These are phyloP conservation scores for Teratosphaeria destructans DNA, from an alignment of 2,329 filamentous ascomycete genomes.

Conservation along the genomic window DNA sequence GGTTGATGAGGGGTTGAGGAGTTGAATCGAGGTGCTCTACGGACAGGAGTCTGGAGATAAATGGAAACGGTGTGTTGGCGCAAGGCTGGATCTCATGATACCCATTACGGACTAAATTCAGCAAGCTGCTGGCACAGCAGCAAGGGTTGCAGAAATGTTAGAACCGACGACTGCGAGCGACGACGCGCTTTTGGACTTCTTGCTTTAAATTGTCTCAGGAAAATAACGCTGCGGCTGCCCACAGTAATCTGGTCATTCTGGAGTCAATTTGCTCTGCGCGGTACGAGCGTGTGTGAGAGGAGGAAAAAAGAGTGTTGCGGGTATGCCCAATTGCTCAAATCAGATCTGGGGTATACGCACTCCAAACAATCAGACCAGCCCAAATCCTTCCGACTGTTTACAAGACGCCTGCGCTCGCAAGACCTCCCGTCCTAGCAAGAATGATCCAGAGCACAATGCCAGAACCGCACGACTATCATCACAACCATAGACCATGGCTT, in stretches of 20 bases:
- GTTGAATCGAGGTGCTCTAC: neutral
- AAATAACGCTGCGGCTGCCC: too few relatives aligned
- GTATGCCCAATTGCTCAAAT: neutral
- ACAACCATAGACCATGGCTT: neutral
- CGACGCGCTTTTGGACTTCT: too few relatives aligned
- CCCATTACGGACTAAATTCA: too few relatives aligned
- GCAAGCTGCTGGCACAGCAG: neutral
- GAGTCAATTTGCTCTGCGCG: too few relatives aligned
- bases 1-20: slow-evolving; percentile 14
- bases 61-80: too few relatives aligned
- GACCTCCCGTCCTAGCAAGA: neutral
- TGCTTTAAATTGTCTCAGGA: too few relatives aligned
- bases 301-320: too few relatives aligned
- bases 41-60: too few relatives aligned
- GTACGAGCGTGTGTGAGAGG: too few relatives aligned
- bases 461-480: neutral
- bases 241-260: too few relatives aligned
- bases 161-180: neutral
- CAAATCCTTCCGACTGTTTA: neutral
- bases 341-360: neutral
- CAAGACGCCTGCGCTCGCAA: neutral
- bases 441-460: neutral
- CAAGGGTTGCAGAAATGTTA: neutral
- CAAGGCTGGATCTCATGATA: too few relatives aligned
- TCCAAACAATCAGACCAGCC: neutral